A percentile compares a stretch with the other conserved stretches of the same genome.
These are phyloP conservation scores for Orbilia quercus DNA, from an alignment of 2,329 filamentous ascomycete genomes.

Conservation along the genomic window DNA sequence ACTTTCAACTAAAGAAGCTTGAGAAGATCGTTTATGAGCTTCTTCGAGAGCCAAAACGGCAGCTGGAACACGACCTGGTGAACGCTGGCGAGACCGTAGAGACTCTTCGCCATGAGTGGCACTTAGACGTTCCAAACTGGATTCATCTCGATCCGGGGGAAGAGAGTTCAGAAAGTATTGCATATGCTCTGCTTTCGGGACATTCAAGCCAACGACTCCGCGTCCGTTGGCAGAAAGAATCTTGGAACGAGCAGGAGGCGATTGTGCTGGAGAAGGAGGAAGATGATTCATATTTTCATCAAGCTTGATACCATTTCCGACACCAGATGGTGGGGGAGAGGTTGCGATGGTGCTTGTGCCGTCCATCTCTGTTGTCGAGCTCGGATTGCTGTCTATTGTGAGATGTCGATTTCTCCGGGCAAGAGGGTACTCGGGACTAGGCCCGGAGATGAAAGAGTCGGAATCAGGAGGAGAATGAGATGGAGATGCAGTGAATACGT, in stretches of 20 bases:
- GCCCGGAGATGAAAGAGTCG: slow-evolving; percentile 4
- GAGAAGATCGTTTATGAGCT: slow-evolving; percentile 24
- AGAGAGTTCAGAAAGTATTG: slow-evolving; percentile 31
- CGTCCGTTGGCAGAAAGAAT: background rate
- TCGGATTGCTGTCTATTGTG: slow-evolving; percentile 25
- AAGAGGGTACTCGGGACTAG: slow-evolving; percentile 5
- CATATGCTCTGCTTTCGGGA: slow-evolving; percentile 37
- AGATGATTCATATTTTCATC: slow-evolving; percentile 8
- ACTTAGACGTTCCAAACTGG: background rate
- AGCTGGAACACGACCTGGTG: slow-evolving; percentile 33
- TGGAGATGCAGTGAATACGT: background rate
- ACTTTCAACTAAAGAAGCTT: slow-evolving; percentile 9
- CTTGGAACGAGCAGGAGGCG: background rate
- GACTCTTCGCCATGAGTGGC: background rate
- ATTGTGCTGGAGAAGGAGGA: slow-evolving; percentile 1
- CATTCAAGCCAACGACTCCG: slow-evolving; percentile 5
- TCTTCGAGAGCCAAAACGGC: slow-evolving; percentile 32
- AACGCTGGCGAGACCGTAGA: background rate
- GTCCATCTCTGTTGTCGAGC: slow-evolving; percentile 33
- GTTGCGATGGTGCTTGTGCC: slow-evolving; percentile 34
- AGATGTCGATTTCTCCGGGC: slow-evolving; percentile 4
- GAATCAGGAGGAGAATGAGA: background rate
- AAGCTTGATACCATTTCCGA: slow-evolving; percentile 20
- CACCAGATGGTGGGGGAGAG: slow-evolving; percentile 16
- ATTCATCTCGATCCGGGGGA: background rate